These are phyloP conservation scores for Leccinum pellstonianum DNA, from an alignment of 768 basidiomycete species.

Conservation along the genomic window DNA sequence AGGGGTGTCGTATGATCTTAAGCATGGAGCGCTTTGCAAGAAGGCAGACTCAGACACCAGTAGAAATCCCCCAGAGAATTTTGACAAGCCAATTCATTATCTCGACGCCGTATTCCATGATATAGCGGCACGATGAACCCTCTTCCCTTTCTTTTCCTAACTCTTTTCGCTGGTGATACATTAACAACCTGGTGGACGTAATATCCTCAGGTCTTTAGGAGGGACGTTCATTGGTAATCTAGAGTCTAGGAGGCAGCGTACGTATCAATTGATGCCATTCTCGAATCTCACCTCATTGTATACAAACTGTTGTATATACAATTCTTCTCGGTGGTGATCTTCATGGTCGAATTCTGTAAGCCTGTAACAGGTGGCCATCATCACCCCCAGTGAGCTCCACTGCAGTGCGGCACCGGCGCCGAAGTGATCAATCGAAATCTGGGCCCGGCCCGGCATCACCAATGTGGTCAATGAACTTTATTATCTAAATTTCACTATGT, in stretches of 20 bases:
- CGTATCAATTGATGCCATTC: no score
- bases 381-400: background rate
- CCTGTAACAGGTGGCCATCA: background rate
- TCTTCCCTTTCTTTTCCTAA: background rate
- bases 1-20: slow-evolving; percentile 28
- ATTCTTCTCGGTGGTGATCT: background rate
- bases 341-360: background rate
- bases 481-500: no score
- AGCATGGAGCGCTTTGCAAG: slow-evolving; percentile 24
- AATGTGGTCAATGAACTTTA: no score
- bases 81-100: slow-evolving; percentile 16
- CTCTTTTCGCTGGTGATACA: background rate
- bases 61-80: background rate
- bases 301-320: no score
- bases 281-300: no score
- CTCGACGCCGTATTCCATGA: background rate
- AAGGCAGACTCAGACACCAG: background rate
- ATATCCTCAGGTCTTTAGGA: background rate
- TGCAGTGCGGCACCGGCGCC: background rate
- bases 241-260: no score
- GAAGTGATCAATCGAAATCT: background rate
- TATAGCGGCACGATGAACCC: background rate
- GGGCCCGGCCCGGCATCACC: background rate
- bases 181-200: background rate
- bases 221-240: background rate